Base-by-base conservation (phyloP, 345 rosid species). In the Ailanthus altissimus region DNA sequence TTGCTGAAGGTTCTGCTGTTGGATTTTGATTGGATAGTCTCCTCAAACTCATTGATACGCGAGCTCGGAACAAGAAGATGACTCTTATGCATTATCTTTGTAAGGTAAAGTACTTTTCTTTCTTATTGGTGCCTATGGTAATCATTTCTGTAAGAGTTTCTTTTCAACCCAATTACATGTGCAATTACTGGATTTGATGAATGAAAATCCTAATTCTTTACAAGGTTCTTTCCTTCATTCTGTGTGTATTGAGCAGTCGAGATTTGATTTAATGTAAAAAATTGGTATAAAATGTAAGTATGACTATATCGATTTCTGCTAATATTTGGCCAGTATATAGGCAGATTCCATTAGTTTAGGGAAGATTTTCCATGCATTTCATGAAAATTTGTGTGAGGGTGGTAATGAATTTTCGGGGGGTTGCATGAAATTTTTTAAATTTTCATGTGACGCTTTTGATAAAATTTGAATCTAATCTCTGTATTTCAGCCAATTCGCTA, bases 11-110 rank as follows among this genome's bases (percentile, higher is more conserved):
- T 86, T 86, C 97, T 77, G 97, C 97, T 73, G 80, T 93, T 62
- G 97, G 95, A 72, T 93, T 93, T 89, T 92, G 97, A 63, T 74
- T 93, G 80, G 97, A 93, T 77, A 93, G 97, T 87, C 97, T 93
- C 81, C 90, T 91, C 76, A 93, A 91, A 86, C 97, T 93, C 82
- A 86, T 90, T 74, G 97, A 93, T 81, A 93, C 96, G 78, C 82
- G 97, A 86, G 87, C 94, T 40, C 83, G 82, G 69, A 86, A 91
- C 80, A 91, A 83, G 88, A 93, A 90, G 89, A 91, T 91, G 90
- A 91, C 97, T 77, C 94, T 91, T 76, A 93, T 93, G 97, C 97
- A 93, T 78, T 93, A 93, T 86, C 96, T 93, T 69, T 93, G 97
- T 70, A 93, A 93, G 93, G 97, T 91, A 85, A 20, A 85, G 58